A percentile compares a stretch with the other conserved stretches of the same genome.
Conservation (phyloP, 805 yeast genomes). For the Ascoidea asiatica region DNA sequence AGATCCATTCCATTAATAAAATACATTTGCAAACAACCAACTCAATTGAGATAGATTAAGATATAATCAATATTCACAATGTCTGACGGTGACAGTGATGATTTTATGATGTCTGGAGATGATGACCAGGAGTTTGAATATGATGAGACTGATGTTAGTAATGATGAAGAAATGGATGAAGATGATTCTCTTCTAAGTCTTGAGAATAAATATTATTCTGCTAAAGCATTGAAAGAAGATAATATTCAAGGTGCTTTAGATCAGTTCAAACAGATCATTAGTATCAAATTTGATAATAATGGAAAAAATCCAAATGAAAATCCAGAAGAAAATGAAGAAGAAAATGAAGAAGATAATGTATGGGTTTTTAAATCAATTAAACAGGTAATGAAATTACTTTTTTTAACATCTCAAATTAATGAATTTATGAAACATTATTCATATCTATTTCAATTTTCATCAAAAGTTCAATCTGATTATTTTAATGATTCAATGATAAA, state of each 20-base stretch:
- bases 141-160: slow-evolving; percentile 9
- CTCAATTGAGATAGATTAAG: background rate
- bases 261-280: slow-evolving; percentile 3
- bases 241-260: slow-evolving; percentile 2
- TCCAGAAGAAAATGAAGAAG: background rate
- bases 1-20: background rate
- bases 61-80: too few species aligned
- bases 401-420: slow-evolving; percentile 13
- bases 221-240: slow-evolving; percentile 9
- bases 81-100: slow-evolving; percentile 11
- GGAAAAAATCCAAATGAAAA: background rate
- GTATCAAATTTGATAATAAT: background rate
- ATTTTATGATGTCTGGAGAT: slow-evolving; percentile 11
- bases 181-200: background rate
- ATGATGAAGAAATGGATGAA: slow-evolving; percentile 4
- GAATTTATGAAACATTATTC: slow-evolving; percentile 16
- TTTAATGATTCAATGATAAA: slow-evolving; percentile 26
- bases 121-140: slow-evolving; percentile 11
- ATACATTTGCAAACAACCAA: too few species aligned
- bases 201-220: slow-evolving; percentile 8
- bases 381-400: slow-evolving; percentile 26
- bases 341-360: slow-evolving; percentile 8
- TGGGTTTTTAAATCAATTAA: slow-evolving; percentile 28
- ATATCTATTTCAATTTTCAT: slow-evolving; percentile 15
- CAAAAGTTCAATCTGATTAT: slow-evolving; percentile 21